A percentile compares a stretch with the other conserved stretches of the same genome.
phyloP scores from a whole-genome alignment of 2,329 filamentous ascomycete genomes.

The Penicillium psychrosexuale region DNA sequence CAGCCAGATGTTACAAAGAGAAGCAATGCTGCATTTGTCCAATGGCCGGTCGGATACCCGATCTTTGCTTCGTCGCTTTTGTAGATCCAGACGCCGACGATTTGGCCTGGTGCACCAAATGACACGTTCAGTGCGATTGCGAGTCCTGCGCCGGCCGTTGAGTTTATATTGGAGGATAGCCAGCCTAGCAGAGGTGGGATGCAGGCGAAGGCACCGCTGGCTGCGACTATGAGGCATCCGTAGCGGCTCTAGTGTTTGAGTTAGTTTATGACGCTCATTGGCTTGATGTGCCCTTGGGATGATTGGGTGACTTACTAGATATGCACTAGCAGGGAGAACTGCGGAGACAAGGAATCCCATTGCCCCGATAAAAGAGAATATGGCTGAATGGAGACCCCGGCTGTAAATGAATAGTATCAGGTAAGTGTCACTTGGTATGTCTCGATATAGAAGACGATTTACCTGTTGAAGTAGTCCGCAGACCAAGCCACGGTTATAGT shows the following conservation, averaged over 20 bases:
- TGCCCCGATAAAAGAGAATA: constrained; percentile 51
- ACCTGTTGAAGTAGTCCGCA: constrained; percentile 53
- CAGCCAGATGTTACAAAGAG: constrained; percentile 58
- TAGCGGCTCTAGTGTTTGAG: constrained; percentile 51
- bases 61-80: constrained; percentile 57
- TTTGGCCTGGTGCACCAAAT: constrained; percentile 66
- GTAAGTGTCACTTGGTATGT: background rate
- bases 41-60: constrained; percentile 70
- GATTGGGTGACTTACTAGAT: constrained; percentile 36
- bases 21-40: constrained; percentile 61
- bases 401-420: constrained; percentile 17
- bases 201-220: constrained; percentile 64
- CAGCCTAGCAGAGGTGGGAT: constrained; percentile 70
- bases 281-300: background rate
- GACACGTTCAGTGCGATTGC: constrained; percentile 70
- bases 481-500: constrained; percentile 56
- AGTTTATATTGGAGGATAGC: constrained; percentile 65
- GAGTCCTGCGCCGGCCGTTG: constrained; percentile 62
- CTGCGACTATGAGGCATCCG: constrained; percentile 65
- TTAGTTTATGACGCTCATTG: background rate
- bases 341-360: constrained; percentile 62
- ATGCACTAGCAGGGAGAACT: constrained; percentile 59
- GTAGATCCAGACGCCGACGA: constrained; percentile 72
- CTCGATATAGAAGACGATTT: background rate
- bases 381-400: constrained; percentile 52